A percentile compares a stretch with the other conserved stretches of the same genome.
Conservation (phyloP, 2,329 filamentous ascomycete genomes). For the Microdochium trichocladiopsis region DNA sequence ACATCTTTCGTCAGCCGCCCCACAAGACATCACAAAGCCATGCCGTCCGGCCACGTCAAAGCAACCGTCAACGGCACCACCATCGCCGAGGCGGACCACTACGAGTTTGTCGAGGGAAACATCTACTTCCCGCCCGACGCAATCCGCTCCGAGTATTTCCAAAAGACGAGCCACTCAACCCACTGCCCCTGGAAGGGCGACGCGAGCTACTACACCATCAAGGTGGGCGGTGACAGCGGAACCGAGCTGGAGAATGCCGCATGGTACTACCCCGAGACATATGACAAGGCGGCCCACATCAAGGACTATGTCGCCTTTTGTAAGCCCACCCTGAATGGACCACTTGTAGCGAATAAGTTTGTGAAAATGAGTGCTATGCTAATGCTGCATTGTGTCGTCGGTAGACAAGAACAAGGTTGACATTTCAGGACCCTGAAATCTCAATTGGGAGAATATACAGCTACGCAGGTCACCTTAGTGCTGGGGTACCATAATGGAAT, state of each 20-base stretch:
- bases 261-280: conserved; percentile 50
- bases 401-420: conserved; percentile 26
- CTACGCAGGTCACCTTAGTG: too few relatives aligned
- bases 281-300: conserved; percentile 40
- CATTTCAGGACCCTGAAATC: background rate
- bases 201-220: conserved; percentile 49
- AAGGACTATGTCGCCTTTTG: conserved; percentile 52
- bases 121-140: conserved; percentile 45
- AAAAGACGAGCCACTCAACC: conserved; percentile 36
- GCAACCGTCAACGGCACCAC: conserved; percentile 40
- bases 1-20: too few relatives aligned
- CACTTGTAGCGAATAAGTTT: background rate
- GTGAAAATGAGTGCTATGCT: background rate
- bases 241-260: conserved; percentile 43
- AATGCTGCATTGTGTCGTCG: background rate
- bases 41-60: conserved; percentile 23
- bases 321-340: too few relatives aligned
- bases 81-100: conserved; percentile 43
- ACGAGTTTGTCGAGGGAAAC: conserved; percentile 51
- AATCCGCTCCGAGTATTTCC: conserved; percentile 36
- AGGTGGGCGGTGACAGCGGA: conserved; percentile 33
- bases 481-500: too few relatives aligned
- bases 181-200: conserved; percentile 51
- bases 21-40: conserved; percentile 8
- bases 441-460: too few relatives aligned